These are phyloP conservation scores for Quercus gilva DNA, from an alignment of 306 rosid species.

Conservation along the genomic window DNA sequence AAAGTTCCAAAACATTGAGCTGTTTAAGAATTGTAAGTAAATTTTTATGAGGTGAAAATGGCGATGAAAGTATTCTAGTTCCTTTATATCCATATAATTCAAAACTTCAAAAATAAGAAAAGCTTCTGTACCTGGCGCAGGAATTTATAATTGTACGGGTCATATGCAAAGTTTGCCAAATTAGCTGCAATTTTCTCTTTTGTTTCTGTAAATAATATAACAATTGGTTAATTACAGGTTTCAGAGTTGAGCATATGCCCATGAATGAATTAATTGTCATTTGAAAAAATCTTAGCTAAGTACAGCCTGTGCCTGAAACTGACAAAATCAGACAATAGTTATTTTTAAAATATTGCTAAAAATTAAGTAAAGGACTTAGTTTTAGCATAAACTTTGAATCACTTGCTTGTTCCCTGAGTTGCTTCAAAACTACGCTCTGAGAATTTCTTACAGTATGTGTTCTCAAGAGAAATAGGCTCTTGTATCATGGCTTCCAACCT, in stretches of 20 bases:
- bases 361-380: not conserved
- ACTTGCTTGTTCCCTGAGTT: too few relatives aligned
- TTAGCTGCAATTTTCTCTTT: slow-evolving; percentile 74
- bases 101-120: not conserved
- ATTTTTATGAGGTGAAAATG: not conserved
- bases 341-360: not conserved
- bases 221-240: not conserved
- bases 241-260: not conserved
- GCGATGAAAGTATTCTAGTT: not conserved
- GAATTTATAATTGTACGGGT: slow-evolving; percentile 78
- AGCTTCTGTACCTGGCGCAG: slow-evolving; percentile 62
- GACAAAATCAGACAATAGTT: not conserved
- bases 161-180: slow-evolving; percentile 90
- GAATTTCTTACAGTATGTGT: too few relatives aligned
- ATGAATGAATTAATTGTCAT: not conserved
- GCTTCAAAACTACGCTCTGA: too few relatives aligned
- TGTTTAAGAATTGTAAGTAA: slow-evolving; percentile 23
- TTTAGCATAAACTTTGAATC: not conserved
- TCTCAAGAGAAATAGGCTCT: too few relatives aligned
- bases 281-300: not conserved
- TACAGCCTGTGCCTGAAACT: not conserved
- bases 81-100: not conserved
- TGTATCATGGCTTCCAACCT: too few relatives aligned
- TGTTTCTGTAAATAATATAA: slow-evolving; percentile 46
- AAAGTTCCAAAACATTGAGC: slow-evolving; percentile 90